Conservation (phyloP, 2,329 filamentous ascomycete species). For the Pezicula radicicola region DNA sequence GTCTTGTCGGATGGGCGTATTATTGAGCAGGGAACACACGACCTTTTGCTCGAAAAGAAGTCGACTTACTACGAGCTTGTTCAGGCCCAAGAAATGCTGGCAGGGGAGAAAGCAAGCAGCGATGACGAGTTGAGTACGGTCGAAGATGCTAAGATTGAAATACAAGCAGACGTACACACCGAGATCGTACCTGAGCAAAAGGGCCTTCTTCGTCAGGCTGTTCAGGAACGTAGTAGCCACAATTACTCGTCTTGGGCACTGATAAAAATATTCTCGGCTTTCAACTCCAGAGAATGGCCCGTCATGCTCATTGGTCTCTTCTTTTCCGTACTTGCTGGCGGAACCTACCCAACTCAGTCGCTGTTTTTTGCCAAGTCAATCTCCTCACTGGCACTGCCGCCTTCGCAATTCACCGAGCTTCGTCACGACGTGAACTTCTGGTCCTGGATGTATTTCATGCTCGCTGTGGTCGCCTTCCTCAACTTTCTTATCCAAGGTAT, state of each 20-base stretch:
- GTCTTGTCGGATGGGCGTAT: conserved; percentile 84
- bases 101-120: conserved; percentile 39
- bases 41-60: conserved; percentile 66
- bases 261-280: conserved; percentile 71
- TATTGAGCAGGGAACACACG: conserved; percentile 87
- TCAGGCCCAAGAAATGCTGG: conserved; percentile 78
- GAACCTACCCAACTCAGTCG: conserved; percentile 72
- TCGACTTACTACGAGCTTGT: conserved; percentile 83
- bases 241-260: conserved; percentile 68
- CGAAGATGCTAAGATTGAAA: conserved; percentile 21
- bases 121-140: background rate
- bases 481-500: conserved; percentile 67
- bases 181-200: conserved; percentile 47
- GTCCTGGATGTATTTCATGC: conserved; percentile 84
- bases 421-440: conserved; percentile 77
- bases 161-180: conserved; percentile 48
- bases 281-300: conserved; percentile 70
- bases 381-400: conserved; percentile 53
- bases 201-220: conserved; percentile 43
- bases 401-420: conserved; percentile 49
- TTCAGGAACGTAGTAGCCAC: conserved; percentile 38
- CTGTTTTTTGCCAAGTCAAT: conserved; percentile 92
- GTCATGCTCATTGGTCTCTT: conserved; percentile 72
- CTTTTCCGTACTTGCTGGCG: conserved; percentile 75
- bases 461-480: conserved; percentile 71